Evolutionary conservation across 2,329 filamentous ascomycete species (phyloP).

Genomic region (Xylariaceae sp.): DNA sequence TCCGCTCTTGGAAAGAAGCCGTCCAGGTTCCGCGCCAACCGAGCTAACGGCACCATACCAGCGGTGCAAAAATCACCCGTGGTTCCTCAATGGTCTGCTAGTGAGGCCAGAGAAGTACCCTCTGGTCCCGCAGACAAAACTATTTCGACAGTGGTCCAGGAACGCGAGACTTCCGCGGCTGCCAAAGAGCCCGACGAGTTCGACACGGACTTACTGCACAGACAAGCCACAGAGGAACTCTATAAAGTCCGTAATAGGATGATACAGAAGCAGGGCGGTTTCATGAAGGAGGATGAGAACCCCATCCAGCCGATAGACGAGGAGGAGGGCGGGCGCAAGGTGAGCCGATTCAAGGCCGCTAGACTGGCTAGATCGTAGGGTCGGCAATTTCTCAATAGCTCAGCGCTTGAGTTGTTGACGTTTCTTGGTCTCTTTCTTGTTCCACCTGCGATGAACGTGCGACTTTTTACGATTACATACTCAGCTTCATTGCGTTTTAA

Average conservation of each 20-base stretch:
- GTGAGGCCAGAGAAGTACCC: slow-evolving; percentile 37
- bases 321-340: slow-evolving; percentile 55
- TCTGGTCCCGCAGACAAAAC: slow-evolving; percentile 49
- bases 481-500: too few species aligned
- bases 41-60: slow-evolving; percentile 11
- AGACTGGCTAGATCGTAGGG: slow-evolving; percentile 51
- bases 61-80: slow-evolving; percentile 14
- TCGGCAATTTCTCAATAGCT: slow-evolving; percentile 9
- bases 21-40: slow-evolving; percentile 50
- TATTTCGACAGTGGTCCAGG: slow-evolving; percentile 56
- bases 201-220: slow-evolving; percentile 67
- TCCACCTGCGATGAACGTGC: not conserved
- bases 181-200: slow-evolving; percentile 56
- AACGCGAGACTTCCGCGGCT: slow-evolving; percentile 40
- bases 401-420: slow-evolving; percentile 22
- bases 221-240: slow-evolving; percentile 79
- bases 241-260: slow-evolving; percentile 77
- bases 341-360: slow-evolving; percentile 73
- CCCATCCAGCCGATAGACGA: slow-evolving; percentile 65
- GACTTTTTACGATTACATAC: too few species aligned
- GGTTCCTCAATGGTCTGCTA: slow-evolving; percentile 38
- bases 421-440: slow-evolving; percentile 4
- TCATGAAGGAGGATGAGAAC: slow-evolving; percentile 66
- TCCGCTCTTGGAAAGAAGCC: slow-evolving; percentile 32
- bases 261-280: slow-evolving; percentile 79